Evolutionary conservation across 192 early-diverging fungal species (phyloP).

Genomic region (Coemansia sp.): DNA sequence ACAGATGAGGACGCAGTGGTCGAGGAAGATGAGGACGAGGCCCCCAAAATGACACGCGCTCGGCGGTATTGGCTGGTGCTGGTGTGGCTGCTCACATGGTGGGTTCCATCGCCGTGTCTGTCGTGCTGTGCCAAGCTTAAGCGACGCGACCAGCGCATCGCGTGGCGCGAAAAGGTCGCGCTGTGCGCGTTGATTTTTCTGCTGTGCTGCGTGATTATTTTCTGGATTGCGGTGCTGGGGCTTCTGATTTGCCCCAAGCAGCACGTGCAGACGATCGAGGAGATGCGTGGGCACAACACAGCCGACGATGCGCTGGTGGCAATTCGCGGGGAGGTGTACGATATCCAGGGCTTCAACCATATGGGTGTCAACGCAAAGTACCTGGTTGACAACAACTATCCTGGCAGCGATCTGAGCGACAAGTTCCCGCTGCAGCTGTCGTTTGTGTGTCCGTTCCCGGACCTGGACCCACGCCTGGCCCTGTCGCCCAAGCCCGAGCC

Average conservation of each 20-base stretch:
- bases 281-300: constrained; percentile 65
- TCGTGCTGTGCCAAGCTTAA: constrained; percentile 73
- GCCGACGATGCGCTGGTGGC: constrained; percentile 60
- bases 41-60: constrained; percentile 40
- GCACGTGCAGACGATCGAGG: constrained; percentile 66
- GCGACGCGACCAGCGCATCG: constrained; percentile 76
- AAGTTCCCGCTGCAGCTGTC: constrained; percentile 70
- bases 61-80: constrained; percentile 77
- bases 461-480: constrained; percentile 56
- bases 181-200: constrained; percentile 80
- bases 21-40: constrained; percentile 55
- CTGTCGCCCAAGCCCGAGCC: constrained; percentile 53
- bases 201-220: constrained; percentile 74
- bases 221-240: constrained; percentile 79
- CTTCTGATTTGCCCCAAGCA: constrained; percentile 72
- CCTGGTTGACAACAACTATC: constrained; percentile 60
- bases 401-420: constrained; percentile 63
- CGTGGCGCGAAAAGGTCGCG: constrained; percentile 97
- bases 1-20: constrained; percentile 54
- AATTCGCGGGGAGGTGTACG: constrained; percentile 82
- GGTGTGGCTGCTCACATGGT: constrained; percentile 67
- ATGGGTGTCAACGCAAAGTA: constrained; percentile 55
- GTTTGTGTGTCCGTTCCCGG: constrained; percentile 58
- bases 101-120: constrained; percentile 79
- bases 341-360: constrained; percentile 65